These are phyloP conservation scores for Boletales sp. DNA, from an alignment of 768 basidiomycete species.

Conservation along the genomic window DNA sequence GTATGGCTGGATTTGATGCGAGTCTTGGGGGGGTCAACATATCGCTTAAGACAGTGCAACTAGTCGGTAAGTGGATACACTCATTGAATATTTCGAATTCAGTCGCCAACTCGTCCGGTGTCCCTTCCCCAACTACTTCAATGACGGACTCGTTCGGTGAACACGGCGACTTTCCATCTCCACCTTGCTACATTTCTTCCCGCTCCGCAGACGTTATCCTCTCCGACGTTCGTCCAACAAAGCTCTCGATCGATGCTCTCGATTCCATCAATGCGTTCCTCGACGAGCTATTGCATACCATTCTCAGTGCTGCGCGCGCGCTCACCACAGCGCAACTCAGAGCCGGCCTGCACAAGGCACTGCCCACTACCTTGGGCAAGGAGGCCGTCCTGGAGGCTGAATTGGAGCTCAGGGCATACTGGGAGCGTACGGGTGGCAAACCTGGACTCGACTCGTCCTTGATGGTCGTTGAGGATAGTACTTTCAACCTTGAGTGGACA, in stretches of 20 bases:
- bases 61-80: conserved; percentile 4
- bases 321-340: conserved; percentile 73
- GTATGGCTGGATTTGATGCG: too few relatives aligned
- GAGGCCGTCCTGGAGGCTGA: conserved; percentile 92
- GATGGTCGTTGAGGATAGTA: conserved; percentile 45
- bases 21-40: too few relatives aligned
- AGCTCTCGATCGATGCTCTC: conserved; percentile 76
- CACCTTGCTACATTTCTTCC: conserved; percentile 75
- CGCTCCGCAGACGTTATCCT: conserved; percentile 89
- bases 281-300: conserved; percentile 78
- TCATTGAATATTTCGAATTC: conserved; percentile 5
- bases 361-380: conserved; percentile 83
- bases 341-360: conserved; percentile 61
- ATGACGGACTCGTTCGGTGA: conserved; percentile 48
- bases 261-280: conserved; percentile 73
- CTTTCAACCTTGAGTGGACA: conserved; percentile 69
- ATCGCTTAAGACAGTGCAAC: conserved; percentile 16
- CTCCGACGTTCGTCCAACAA: conserved; percentile 89
- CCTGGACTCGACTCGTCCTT: conserved; percentile 24
- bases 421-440: conserved; percentile 60
- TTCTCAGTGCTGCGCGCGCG: conserved; percentile 63
- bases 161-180: conserved; percentile 28
- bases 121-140: conserved; percentile 3
- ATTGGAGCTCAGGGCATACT: conserved; percentile 85
- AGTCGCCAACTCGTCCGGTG: not conserved